These are phyloP conservation scores for Lasiosphaeria ovina DNA, from an alignment of 495 filamentous ascomycete species.

Conservation along the genomic window DNA sequence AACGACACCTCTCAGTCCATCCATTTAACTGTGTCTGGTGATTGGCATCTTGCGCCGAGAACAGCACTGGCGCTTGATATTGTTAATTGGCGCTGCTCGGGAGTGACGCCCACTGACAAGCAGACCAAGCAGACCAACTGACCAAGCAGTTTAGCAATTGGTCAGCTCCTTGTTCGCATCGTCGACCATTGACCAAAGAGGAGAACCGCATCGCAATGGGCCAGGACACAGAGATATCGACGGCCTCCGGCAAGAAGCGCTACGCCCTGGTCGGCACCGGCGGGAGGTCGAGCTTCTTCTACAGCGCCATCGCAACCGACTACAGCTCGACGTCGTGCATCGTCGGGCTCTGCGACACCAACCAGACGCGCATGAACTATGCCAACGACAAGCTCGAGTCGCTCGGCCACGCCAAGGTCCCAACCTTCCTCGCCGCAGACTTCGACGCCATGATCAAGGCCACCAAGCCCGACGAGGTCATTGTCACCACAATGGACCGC, in stretches of 20 bases:
- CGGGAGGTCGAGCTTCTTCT: constrained; percentile 53
- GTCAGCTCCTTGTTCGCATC: no score
- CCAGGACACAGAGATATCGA: no score
- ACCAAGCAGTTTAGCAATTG: no score
- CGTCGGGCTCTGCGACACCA: constrained; percentile 52
- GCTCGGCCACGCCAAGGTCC: constrained; percentile 40
- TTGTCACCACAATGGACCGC: constrained; percentile 59
- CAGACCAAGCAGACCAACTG: no score
- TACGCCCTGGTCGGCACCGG: constrained; percentile 48
- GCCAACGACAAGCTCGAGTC: constrained; percentile 37
- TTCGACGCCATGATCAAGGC: constrained; percentile 55
- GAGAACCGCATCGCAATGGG: constrained; percentile 6
- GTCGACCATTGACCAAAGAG: no score
- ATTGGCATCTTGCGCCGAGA: no score
- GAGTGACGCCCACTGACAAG: no score
- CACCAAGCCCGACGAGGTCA: constrained; percentile 54
- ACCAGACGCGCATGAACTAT: constrained; percentile 46
- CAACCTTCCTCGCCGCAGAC: constrained; percentile 49
- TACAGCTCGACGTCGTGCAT: constrained; percentile 47
- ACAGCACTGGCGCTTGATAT: no score
- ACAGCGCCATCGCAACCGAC: constrained; percentile 50
- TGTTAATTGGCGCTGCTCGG: no score
- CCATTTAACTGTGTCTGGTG: no score
- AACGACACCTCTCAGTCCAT: background rate
- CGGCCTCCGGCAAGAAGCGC: constrained; percentile 23